Evolutionary conservation across 768 basidiomycete genomes (phyloP), one percentile per base, ranked within the genome.

Genomic region (Hericium erinaceus): DNA sequence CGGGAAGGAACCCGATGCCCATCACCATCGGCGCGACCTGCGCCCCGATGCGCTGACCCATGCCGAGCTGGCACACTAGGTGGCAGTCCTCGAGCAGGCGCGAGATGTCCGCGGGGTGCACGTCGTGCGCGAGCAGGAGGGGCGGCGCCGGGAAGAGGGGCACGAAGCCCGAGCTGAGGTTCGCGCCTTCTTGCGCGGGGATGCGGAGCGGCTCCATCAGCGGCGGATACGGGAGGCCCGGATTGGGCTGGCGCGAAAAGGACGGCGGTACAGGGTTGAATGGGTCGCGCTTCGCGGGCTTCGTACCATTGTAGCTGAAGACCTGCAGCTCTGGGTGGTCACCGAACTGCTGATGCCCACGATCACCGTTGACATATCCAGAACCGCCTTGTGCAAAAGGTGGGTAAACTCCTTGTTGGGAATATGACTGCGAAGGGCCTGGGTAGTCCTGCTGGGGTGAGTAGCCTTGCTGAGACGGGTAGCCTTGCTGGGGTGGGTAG

Each of bases 11-110:
- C 5, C 60, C 62, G 18, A 62, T 24, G 16, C 55, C 56, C 37
- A 57, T 57, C 26, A 49, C 40, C 40, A 53, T 10, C 4, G 61
- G 61, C 41, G 48, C 40, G 26, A 57, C 49, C 33, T 22, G 38
- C 53, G 58, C 13, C n/a, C 57, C 50, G 58, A 62, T 53, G n/a
- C 58, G 58, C 44, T 57, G 54, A 18, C 28, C 18, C 57, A 49
- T 4, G 51, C 48, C 56, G 48, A 7, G 10, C 57, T 54, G n/a
- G 53, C 61, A 13, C 18, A 37, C 20, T 8, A 46, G 44, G 16
- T 46, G 16, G 44, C 44, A 46, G 44, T 46, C 44, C 15, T 46
- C 44, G 13, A 46, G 44, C 44, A 46, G n/a, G 18, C 44, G 44
- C n/a, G 44, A n/a, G 44, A 46, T n/a, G 44, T 46, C 44, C 13